These are phyloP conservation scores for Trichophyton verrucosum DNA, from an alignment of 2,329 filamentous ascomycete genomes.

Conservation along the genomic window DNA sequence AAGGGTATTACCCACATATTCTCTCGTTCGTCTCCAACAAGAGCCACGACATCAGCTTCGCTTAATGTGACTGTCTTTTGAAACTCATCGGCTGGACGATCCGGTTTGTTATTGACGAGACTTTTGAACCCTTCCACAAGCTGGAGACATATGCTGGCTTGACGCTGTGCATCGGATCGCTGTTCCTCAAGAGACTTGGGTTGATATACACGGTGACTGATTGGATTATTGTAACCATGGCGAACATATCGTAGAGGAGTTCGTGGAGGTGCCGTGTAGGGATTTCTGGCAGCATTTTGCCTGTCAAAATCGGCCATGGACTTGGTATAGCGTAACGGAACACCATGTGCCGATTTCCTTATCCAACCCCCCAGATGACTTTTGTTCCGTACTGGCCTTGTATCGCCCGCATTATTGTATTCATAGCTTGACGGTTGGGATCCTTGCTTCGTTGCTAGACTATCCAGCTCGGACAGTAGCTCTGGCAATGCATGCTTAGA, in stretches of 20 bases:
- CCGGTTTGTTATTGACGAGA: neutral
- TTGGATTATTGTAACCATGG: neutral
- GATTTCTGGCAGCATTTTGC: neutral
- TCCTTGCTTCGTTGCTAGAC: neutral
- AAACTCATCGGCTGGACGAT: conserved; percentile 9
- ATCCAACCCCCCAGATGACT: neutral
- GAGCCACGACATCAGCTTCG: conserved; percentile 24
- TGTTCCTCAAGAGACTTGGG: neutral
- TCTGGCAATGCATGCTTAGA: neutral
- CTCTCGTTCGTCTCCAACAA: conserved; percentile 25
- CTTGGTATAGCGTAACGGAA: neutral
- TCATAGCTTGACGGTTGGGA: neutral
- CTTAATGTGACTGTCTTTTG: conserved; percentile 24
- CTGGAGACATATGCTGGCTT: neutral
- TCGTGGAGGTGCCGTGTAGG: neutral
- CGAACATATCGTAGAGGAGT: neutral
- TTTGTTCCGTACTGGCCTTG: neutral
- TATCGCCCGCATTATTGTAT: too few species aligned
- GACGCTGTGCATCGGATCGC: neutral
- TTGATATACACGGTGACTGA: neutral
- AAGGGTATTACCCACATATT: conserved; percentile 28
- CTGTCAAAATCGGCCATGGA: neutral
- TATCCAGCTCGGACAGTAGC: neutral
- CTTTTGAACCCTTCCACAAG: neutral
- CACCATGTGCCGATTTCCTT: neutral